phyloP scores from a whole-genome alignment of 352 stramenopile genomes.

The Globisporangium cylindrosporum region DNA sequence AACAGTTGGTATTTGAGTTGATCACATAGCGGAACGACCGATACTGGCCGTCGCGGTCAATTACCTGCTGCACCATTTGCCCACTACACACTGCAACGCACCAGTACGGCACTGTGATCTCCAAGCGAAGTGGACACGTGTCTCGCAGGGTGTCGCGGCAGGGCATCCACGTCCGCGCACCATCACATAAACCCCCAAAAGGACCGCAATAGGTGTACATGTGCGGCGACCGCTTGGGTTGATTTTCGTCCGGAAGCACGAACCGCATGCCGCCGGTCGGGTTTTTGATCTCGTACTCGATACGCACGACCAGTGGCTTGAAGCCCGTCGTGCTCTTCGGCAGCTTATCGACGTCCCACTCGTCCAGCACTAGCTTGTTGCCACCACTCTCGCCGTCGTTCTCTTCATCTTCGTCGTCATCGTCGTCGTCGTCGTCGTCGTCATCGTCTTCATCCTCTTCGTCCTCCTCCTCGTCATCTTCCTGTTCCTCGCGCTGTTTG shows the following conservation, averaged over 20 bases:
- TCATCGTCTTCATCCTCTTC: slow-evolving; percentile 41
- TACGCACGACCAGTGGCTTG: slow-evolving; percentile 61
- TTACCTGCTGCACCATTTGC: slow-evolving; percentile 80
- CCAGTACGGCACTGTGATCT: slow-evolving; percentile 78
- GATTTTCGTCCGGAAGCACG: slow-evolving; percentile 63
- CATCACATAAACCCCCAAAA: slow-evolving; percentile 79
- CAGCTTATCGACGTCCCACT: slow-evolving; percentile 69
- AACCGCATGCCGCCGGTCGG: slow-evolving; percentile 67
- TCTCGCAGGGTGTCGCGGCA: slow-evolving; percentile 74
- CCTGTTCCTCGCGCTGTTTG: slow-evolving; percentile 7
- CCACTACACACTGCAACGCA: slow-evolving; percentile 81
- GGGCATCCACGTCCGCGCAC: slow-evolving; percentile 82
- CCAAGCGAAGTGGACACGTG: slow-evolving; percentile 67
- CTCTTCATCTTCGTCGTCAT: slow-evolving; percentile 38
- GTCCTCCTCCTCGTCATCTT: slow-evolving; percentile 17
- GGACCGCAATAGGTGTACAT: slow-evolving; percentile 87
- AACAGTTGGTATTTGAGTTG: slow-evolving; percentile 81
- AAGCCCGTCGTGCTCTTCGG: slow-evolving; percentile 67
- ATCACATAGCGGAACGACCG: slow-evolving; percentile 76
- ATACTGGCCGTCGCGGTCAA: slow-evolving; percentile 59
- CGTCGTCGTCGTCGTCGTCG: slow-evolving; percentile 27
- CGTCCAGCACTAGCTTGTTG: slow-evolving; percentile 45
- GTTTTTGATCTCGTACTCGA: slow-evolving; percentile 81
- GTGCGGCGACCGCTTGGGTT: slow-evolving; percentile 70
- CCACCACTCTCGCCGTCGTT: slow-evolving; percentile 28